Evolutionary conservation across 805 yeast species (phyloP).

Genomic region (Dipodascopsis tothii): DNA sequence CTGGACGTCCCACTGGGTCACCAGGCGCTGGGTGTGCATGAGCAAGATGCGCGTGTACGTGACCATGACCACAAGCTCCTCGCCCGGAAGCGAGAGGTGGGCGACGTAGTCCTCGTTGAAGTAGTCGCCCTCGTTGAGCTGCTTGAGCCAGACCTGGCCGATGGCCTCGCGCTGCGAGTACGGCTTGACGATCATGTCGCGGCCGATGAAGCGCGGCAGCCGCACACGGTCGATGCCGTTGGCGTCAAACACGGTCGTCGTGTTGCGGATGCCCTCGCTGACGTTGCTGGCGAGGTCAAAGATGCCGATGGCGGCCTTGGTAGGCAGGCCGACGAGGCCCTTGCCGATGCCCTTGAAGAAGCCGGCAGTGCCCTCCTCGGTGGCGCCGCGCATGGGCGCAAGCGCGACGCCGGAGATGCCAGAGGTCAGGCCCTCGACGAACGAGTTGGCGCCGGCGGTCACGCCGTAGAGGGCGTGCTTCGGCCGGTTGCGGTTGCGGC

Average conservation of each 20-base stretch:
- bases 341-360: slow-evolving; percentile 90
- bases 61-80: slow-evolving; percentile 66
- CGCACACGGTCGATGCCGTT: slow-evolving; percentile 73
- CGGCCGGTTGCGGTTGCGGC: slow-evolving; percentile 69
- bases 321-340: slow-evolving; percentile 92
- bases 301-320: slow-evolving; percentile 92
- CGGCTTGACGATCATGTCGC: slow-evolving; percentile 66
- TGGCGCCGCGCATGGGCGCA: slow-evolving; percentile 86
- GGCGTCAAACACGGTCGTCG: slow-evolving; percentile 82
- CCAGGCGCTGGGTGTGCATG: slow-evolving; percentile 53
- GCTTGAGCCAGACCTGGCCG: slow-evolving; percentile 88
- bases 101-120: slow-evolving; percentile 72
- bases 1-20: slow-evolving; percentile 62
- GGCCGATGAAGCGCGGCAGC: slow-evolving; percentile 67
- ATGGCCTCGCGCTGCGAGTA: slow-evolving; percentile 78
- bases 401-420: slow-evolving; percentile 86
- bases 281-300: slow-evolving; percentile 88
- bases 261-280: slow-evolving; percentile 86
- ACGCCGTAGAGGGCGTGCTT: slow-evolving; percentile 79
- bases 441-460: slow-evolving; percentile 78
- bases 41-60: slow-evolving; percentile 65
- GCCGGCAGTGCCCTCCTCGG: slow-evolving; percentile 82
- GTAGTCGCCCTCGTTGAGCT: slow-evolving; percentile 71
- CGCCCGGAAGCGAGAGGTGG: slow-evolving; percentile 75
- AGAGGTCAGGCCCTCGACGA: slow-evolving; percentile 76